phyloP scores from a whole-genome alignment of 2,329 filamentous ascomycete genomes.

The Ceratocystis alfenasii region DNA sequence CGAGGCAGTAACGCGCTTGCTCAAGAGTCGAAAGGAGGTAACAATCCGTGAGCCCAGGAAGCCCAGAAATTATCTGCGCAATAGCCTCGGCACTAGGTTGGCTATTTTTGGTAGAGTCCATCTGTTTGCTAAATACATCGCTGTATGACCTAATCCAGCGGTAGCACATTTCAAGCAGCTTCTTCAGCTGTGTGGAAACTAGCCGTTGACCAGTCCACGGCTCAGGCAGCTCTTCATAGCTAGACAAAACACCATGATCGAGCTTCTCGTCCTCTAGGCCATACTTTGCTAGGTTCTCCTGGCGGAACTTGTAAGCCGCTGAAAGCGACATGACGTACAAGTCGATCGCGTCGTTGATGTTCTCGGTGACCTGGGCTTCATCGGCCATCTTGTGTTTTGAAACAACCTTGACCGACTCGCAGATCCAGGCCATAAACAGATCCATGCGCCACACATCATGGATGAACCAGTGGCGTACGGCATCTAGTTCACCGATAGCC shows the following conservation, averaged over 20 bases:
- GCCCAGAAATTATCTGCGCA: conserved; percentile 35
- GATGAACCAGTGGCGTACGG: conserved; percentile 76
- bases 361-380: conserved; percentile 40
- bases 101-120: conserved; percentile 27
- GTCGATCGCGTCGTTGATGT: conserved; percentile 55
- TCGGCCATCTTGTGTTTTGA: conserved; percentile 51
- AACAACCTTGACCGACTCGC: conserved; percentile 60
- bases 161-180: conserved; percentile 46
- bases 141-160: conserved; percentile 43
- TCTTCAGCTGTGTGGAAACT: conserved; percentile 49
- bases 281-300: conserved; percentile 56
- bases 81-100: conserved; percentile 34
- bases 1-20: conserved; percentile 39
- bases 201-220: conserved; percentile 72
- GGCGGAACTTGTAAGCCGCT: conserved; percentile 57
- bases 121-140: conserved; percentile 24
- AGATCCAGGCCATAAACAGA: conserved; percentile 66
- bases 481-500: conserved; percentile 60
- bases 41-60: conserved; percentile 42
- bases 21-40: conserved; percentile 45
- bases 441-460: conserved; percentile 62
- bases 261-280: conserved; percentile 58
- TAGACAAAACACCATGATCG: conserved; percentile 49
- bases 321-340: conserved; percentile 48
- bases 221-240: conserved; percentile 58